Base-by-base conservation (phyloP, 2,329 filamentous ascomycete species). In the Emergomyces africanus region DNA sequence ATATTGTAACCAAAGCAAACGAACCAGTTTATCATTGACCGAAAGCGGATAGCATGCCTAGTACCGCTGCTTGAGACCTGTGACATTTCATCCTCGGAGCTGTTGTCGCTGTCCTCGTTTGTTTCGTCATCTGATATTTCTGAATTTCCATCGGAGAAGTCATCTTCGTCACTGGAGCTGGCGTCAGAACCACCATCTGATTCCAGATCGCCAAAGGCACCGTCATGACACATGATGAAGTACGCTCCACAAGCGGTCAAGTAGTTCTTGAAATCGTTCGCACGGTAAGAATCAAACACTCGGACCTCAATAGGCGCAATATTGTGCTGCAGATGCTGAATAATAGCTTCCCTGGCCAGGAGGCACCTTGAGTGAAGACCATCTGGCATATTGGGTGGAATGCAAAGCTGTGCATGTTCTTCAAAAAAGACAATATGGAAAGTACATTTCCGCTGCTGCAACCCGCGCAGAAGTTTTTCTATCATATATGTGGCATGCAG, bases 381-480 rank as follows among this genome's bases (percentile, higher is more conserved):
- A 9, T 67, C 56, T 30, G 70, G 60, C 3, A 71, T 69, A 54
- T 67, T 67, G 6, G 69, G 66, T 3, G 85, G 83, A 15, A 85
- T 70, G 65, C 83, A 87, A 12, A 84, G 72, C 5, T 75, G 20
- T 1, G 63, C 67, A 63, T 78, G 71, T 64, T 75, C 72, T 30
- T 82, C 76, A 66, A 90, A 88, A 74, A 89, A 91, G 18, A 84
- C 73, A 61, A 90, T 70, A 62, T 89, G 81, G 65, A 90, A 90
- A 59, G 84, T 83, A 69, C 86, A 89, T 57, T 84, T 83, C 55
- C 86, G 78, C 58, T 79, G 78, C 48, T 77, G 74, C 18, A 90
- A 77, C 59, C 82, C 78, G 48, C 75, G 70, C 1, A 90, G 76
- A 63, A 89, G 85, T 8, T 74, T 75, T 69, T 91, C 88, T 0